Evolutionary conservation across 2,329 filamentous ascomycete genomes (phyloP).

Genomic region (Sclerotinia trifoliorum): DNA sequence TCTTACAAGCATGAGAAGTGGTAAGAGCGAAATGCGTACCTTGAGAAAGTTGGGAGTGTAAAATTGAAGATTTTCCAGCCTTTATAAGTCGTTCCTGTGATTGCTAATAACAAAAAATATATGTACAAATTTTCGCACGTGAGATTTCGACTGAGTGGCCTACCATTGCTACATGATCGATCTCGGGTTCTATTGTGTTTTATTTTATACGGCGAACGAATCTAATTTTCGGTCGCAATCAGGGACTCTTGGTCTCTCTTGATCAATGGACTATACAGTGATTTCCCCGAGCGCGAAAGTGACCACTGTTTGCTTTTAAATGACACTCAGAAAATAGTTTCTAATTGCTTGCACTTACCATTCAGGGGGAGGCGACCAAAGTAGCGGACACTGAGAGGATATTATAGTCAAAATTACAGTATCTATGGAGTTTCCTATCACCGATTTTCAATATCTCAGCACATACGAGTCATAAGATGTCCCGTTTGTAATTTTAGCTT

Average conservation of each 20-base stretch:
- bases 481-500: not conserved
- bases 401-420: too few species aligned
- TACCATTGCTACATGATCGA: not conserved
- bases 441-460: too few species aligned
- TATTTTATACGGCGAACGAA: not conserved
- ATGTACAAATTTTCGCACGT: too few species aligned
- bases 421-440: too few species aligned
- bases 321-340: not conserved
- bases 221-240: not conserved
- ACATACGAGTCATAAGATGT: too few species aligned
- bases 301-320: not conserved
- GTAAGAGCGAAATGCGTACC: too few species aligned
- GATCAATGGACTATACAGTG: too few species aligned
- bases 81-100: not conserved
- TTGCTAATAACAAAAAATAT: not conserved
- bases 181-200: not conserved
- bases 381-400: too few species aligned
- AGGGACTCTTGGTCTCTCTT: not conserved
- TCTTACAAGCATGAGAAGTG: too few species aligned
- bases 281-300: not conserved
- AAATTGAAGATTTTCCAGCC: not conserved
- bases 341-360: too few species aligned
- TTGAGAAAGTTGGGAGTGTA: not conserved
- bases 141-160: not conserved
- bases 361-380: too few species aligned